Evolutionary conservation across 768 basidiomycete species (phyloP), one percentile per base, ranked within the genome.

Genomic region (Tulasnella sp.): DNA sequence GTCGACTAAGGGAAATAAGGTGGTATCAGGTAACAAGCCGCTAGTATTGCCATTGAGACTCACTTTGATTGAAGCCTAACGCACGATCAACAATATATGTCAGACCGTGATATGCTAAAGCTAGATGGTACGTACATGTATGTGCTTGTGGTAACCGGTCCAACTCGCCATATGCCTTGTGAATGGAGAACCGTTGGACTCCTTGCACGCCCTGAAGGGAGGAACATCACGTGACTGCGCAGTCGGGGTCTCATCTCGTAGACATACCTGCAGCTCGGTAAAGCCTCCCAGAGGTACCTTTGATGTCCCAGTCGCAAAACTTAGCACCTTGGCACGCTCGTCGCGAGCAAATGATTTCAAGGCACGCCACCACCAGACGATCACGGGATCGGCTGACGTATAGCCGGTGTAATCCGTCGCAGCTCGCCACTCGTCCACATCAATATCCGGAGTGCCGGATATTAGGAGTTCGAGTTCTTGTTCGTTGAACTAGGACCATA

Each of bases 321-420:
- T 94, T 57, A 99, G 75, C 42, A 99, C 89, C 69, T 96, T 92
- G 31, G 96, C 92, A 56, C 91, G 77, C 70, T 99, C 96, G 64
- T 97, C 93, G 32, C 94, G 86, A 63, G 86, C 90, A 73, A 97
- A 97, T 7, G 91, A 94, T 70, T 98, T 91, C 40, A 99, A 78
- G 1, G 94, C 94, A 62, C 96, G 80, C 96, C 96, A 99, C 86
- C 91, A 97, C 93, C 93, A 99, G 27, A 88, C 83, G 59, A 98
- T 92, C 65, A 94, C 92, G 5, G 94, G 89, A 68, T 99, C 93
- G 2, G 85, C 86, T 64, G 84, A 78, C 5, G 77, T 79, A 68
- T 89, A 91, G 45, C 88, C 86, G 61, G 84, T 88, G 71, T 92
- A 90, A 65, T 92, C 90, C 2, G 88, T 92, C 11, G 88, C 87